Evolutionary conservation across 2,329 filamentous ascomycete genomes (phyloP), one percentile per base, ranked within the genome.

Genomic region (Xylaria sp.): DNA sequence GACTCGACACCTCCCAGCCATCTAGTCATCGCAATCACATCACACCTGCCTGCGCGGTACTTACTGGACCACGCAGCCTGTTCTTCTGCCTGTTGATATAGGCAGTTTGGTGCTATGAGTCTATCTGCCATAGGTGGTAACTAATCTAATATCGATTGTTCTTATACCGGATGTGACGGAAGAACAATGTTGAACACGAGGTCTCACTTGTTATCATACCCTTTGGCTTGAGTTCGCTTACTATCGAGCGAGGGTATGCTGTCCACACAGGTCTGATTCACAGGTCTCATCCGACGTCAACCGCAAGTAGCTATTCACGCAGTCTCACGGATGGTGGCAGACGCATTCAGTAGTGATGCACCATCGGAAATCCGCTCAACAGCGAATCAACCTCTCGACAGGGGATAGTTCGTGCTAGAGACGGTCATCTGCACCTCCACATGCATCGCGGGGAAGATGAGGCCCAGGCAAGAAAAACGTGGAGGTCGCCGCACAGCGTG

Each of bases 391-490:
- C 61, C 59, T 57, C 58, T 65, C 62, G 64, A 53, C 63, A 57
- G 58, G 63, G 60, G 62, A 67, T 69, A 64, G 71, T 73, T 74
- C 70, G 67, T 65, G 67, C 51, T 46, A 64, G 57, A 56, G 61
- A 65, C 65, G 70, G 70, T 72, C 72, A 74, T 71, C 67, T 72
- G 71, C 72, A 70, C 67, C 67, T 67, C 62, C 61, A 51, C 67
- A 57, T 71, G 68, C 70, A 71, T 70, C 64, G 66, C 66, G 68
- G 70, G 71, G 69, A 68, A 68, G 64, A 65, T 43, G 57, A 65
- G 63, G 59, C 17, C 67, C 61, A 67, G 63, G 58, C 49, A 65
- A n/a, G n/a, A n/a, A 70, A 72, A 72, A 71, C 70, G 70, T 72
- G 71, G 71, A 72, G 70, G 67, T 68, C 68, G 70, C 71, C 70